Evolutionary conservation across 768 basidiomycete species (phyloP).

Genomic region (Naganishia vishniacii): DNA sequence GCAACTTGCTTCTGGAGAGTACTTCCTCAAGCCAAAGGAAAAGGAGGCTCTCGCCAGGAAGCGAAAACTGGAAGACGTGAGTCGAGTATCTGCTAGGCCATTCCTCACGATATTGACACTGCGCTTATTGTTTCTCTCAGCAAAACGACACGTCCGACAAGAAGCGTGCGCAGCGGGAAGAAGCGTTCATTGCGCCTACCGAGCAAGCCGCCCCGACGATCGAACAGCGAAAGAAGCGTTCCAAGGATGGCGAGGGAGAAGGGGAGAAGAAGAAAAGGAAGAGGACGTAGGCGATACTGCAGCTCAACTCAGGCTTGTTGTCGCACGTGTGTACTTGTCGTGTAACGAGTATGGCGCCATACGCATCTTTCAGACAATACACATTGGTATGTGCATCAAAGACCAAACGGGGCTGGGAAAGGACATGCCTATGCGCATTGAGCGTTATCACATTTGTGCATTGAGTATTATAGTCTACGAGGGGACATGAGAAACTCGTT

Average conservation of each 20-base stretch:
- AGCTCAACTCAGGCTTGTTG: neutral
- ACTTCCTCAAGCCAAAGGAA: slow-evolving; percentile 88
- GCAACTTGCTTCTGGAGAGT: slow-evolving; percentile 93
- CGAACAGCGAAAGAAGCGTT: slow-evolving; percentile 62
- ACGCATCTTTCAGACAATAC: too few relatives aligned
- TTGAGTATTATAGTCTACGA: neutral
- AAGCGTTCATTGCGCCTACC: slow-evolving; percentile 80
- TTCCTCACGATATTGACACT: slow-evolving; percentile 17
- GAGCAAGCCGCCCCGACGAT: slow-evolving; percentile 69
- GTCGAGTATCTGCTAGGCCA: slow-evolving; percentile 4
- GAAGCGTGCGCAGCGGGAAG: slow-evolving; percentile 72
- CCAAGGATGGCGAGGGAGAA: slow-evolving; percentile 46
- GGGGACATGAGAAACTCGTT: slow-evolving; percentile 63
- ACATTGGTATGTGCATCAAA: too few relatives aligned
- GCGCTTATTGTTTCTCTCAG: slow-evolving; percentile 48
- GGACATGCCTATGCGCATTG: too few relatives aligned
- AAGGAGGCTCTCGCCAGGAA: slow-evolving; percentile 70
- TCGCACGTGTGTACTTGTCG: too few relatives aligned
- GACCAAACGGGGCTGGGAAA: too few relatives aligned
- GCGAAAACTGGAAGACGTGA: slow-evolving; percentile 69
- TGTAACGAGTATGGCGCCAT: too few relatives aligned
- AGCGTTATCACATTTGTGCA: too few relatives aligned
- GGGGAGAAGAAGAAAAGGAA: slow-evolving; percentile 46
- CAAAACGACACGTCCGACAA: slow-evolving; percentile 71
- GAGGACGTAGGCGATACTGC: slow-evolving; percentile 16